Evolutionary conservation across 2,329 filamentous ascomycete species (phyloP).

Genomic region (Harringtonia lauricola): DNA sequence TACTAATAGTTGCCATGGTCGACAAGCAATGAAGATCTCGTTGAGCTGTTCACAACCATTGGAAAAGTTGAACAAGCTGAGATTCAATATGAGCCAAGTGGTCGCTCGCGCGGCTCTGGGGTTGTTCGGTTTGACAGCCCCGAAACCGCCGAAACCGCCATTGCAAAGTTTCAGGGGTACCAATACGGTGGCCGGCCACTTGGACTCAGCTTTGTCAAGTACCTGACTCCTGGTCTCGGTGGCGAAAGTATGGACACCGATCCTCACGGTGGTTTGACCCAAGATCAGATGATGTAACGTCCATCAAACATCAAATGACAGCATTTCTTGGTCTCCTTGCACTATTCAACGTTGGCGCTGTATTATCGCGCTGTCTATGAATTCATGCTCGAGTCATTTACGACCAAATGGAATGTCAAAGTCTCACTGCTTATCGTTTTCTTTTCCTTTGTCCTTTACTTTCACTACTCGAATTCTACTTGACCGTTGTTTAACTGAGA

Average conservation of each 20-base stretch:
- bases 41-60: conserved; percentile 95
- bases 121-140: conserved; percentile 86
- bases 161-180: conserved; percentile 95
- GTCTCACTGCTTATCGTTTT: too few relatives aligned
- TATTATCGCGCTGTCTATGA: too few relatives aligned
- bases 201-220: conserved; percentile 88
- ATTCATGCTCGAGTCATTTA: too few relatives aligned
- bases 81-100: conserved; percentile 96
- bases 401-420: too few relatives aligned
- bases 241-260: conserved; percentile 77
- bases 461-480: too few relatives aligned
- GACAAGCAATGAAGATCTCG: conserved; percentile 93
- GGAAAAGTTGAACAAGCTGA: conserved; percentile 98
- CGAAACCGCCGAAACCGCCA: conserved; percentile 83
- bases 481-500: too few relatives aligned
- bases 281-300: conserved; percentile 90
- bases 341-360: not conserved
- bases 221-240: conserved; percentile 53
- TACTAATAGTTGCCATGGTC: conserved; percentile 86
- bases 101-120: conserved; percentile 85
- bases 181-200: conserved; percentile 93
- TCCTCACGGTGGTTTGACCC: conserved; percentile 66
- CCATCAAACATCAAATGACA: not conserved
- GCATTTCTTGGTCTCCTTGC: not conserved
- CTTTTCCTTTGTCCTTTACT: too few relatives aligned